phyloP scores from a whole-genome alignment of 2,329 filamentous ascomycete genomes.

The Colletotrichum sp. region DNA sequence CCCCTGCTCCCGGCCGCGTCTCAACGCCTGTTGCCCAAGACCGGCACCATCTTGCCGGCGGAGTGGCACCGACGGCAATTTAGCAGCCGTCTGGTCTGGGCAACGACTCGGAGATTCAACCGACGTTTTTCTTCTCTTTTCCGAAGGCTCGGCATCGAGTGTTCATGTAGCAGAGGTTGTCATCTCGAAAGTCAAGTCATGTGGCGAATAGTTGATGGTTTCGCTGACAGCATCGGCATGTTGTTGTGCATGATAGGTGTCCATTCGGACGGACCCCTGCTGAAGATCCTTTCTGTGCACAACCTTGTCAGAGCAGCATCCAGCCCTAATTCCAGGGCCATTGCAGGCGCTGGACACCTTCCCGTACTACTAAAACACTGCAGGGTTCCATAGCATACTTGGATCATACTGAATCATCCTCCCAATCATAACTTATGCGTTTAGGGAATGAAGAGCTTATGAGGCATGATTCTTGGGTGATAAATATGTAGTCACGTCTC shows the following conservation, averaged over 20 bases:
- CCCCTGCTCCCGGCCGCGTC: background rate
- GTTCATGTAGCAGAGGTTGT: background rate
- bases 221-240: background rate
- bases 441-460: background rate
- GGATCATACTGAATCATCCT: background rate
- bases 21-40: background rate
- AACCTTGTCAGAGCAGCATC: background rate
- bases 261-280: background rate
- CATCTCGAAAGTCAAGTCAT: background rate
- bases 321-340: background rate
- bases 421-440: background rate
- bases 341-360: background rate
- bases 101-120: background rate
- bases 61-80: background rate
- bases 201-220: background rate
- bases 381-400: background rate
- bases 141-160: background rate
- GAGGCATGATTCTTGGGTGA: fast-evolving
- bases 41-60: background rate
- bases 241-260: background rate
- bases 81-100: background rate
- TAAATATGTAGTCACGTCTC: background rate
- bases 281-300: background rate
- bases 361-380: background rate
- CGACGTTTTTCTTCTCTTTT: background rate